These are phyloP conservation scores for Fusarium penzigii DNA, from an alignment of 2,329 filamentous ascomycete species.

Conservation along the genomic window DNA sequence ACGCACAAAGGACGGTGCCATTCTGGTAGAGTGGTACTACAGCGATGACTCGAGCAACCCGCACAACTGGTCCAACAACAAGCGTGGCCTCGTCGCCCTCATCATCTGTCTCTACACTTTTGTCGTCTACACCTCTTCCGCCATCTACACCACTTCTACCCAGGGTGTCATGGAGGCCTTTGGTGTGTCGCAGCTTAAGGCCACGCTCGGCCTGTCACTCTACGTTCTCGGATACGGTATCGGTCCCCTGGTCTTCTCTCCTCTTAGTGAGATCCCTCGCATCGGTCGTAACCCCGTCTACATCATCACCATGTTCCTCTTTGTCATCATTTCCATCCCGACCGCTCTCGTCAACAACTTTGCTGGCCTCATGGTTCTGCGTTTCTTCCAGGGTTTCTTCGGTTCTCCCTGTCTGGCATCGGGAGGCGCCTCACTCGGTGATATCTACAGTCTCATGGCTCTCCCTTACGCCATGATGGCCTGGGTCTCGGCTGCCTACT, in stretches of 20 bases:
- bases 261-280: conserved; percentile 65
- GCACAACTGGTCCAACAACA: conserved; percentile 52
- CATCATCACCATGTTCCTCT: conserved; percentile 66
- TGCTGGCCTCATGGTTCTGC: conserved; percentile 61
- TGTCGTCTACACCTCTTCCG: conserved; percentile 54
- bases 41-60: conserved; percentile 58
- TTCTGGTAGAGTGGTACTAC: conserved; percentile 57
- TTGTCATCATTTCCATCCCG: conserved; percentile 66
- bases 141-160: conserved; percentile 49
- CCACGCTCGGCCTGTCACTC: conserved; percentile 59
- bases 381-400: conserved; percentile 68
- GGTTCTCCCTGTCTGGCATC: conserved; percentile 66
- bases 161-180: conserved; percentile 54
- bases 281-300: conserved; percentile 71
- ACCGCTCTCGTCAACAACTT: conserved; percentile 65
- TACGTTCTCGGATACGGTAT: conserved; percentile 66
- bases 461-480: conserved; percentile 60
- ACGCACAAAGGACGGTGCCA: conserved; percentile 49
- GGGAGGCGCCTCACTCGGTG: conserved; percentile 51
- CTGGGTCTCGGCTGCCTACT: conserved; percentile 58
- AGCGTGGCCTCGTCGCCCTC: conserved; percentile 42
- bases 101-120: conserved; percentile 60
- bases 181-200: conserved; percentile 50
- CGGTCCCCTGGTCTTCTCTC: conserved; percentile 66
- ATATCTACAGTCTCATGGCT: conserved; percentile 56